Conservation (phyloP, 257 asterid genomes). For the Ehretia macrophylla region DNA sequence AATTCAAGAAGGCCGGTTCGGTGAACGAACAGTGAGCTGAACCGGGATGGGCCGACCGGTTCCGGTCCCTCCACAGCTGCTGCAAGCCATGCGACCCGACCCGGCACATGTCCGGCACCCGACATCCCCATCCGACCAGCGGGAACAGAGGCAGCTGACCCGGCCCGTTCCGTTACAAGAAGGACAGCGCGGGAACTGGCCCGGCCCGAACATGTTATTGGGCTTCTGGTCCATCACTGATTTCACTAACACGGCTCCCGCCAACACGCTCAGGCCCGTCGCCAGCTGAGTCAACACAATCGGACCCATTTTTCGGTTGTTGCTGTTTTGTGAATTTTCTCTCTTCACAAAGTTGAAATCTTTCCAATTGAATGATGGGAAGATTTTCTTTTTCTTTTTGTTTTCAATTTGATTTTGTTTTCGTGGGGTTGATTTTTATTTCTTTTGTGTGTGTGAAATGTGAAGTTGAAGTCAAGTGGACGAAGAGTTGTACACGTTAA, state of each 20-base stretch:
- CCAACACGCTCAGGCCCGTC: conserved; percentile 36
- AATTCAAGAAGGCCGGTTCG: conserved; percentile 36
- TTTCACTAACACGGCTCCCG: conserved; percentile 59
- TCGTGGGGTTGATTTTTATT: neutral
- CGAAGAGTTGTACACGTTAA: conserved; percentile 26
- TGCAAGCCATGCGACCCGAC: conserved; percentile 87
- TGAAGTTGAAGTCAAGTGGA: conserved; percentile 9
- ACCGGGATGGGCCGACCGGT: conserved; percentile 89
- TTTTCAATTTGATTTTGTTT: neutral
- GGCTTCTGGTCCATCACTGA: conserved; percentile 63
- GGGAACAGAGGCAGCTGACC: conserved; percentile 73
- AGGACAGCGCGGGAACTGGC: conserved; percentile 64
- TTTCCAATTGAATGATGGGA: neutral
- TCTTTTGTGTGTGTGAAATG: neutral
- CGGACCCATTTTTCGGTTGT: conserved; percentile 51
- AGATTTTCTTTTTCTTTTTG: neutral
- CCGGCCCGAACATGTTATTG: conserved; percentile 43
- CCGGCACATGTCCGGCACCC: conserved; percentile 94
- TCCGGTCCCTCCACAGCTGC: conserved; percentile 85
- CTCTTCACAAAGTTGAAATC: neutral
- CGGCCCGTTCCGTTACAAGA: conserved; percentile 90
- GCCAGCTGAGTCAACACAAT: conserved; percentile 42
- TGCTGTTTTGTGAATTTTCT: conserved; percentile 2
- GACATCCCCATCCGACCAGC: conserved; percentile 92
- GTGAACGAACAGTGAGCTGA: conserved; percentile 61